A percentile compares a stretch with the other conserved stretches of the same genome.
Conservation (phyloP, 1,284 basidiomycete genomes). For the Fomitopsis palustris region DNA sequence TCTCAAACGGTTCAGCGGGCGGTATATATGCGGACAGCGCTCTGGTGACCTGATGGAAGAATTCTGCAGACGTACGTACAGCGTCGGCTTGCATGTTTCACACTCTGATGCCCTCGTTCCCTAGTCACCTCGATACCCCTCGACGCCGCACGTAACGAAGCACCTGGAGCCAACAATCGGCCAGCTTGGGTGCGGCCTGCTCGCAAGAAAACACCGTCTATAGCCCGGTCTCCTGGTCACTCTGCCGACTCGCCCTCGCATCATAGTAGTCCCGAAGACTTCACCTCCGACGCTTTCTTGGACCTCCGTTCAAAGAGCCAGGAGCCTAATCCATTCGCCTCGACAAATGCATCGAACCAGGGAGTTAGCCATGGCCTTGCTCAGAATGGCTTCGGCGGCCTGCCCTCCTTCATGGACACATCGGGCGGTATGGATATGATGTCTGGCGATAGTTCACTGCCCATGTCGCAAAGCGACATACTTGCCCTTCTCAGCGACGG, state of each 20-base stretch:
- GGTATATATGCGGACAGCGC: slow-evolving; percentile 82
- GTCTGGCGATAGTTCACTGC: slow-evolving; percentile 16
- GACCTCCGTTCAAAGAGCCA: slow-evolving; percentile 31
- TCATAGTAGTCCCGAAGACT: slow-evolving; percentile 61
- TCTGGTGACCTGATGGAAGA: slow-evolving; percentile 91
- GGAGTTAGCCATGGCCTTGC: slow-evolving; percentile 17
- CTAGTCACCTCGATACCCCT: slow-evolving; percentile 85
- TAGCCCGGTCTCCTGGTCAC: slow-evolving; percentile 35
- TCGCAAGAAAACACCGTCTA: slow-evolving; percentile 63
- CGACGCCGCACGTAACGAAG: slow-evolving; percentile 49
- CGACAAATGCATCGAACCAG: slow-evolving; percentile 7
- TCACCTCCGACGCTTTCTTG: slow-evolving; percentile 58
- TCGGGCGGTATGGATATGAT: slow-evolving; percentile 15
- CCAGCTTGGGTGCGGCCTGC: slow-evolving; percentile 88
- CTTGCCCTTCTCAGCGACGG: slow-evolving; percentile 35
- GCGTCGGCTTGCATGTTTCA: background rate
- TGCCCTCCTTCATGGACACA: slow-evolving; percentile 29
- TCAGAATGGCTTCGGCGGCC: slow-evolving; percentile 21
- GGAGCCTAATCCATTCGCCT: slow-evolving; percentile 17
- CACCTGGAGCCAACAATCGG: slow-evolving; percentile 46
- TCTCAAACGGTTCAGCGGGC: slow-evolving; percentile 72
- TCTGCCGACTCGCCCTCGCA: slow-evolving; percentile 49
- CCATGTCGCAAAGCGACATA: slow-evolving; percentile 31
- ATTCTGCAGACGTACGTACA: slow-evolving; percentile 78
- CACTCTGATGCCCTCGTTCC: background rate